phyloP scores from a whole-genome alignment of 2,329 filamentous ascomycete species.

The Sphaerulina vaccinii region DNA sequence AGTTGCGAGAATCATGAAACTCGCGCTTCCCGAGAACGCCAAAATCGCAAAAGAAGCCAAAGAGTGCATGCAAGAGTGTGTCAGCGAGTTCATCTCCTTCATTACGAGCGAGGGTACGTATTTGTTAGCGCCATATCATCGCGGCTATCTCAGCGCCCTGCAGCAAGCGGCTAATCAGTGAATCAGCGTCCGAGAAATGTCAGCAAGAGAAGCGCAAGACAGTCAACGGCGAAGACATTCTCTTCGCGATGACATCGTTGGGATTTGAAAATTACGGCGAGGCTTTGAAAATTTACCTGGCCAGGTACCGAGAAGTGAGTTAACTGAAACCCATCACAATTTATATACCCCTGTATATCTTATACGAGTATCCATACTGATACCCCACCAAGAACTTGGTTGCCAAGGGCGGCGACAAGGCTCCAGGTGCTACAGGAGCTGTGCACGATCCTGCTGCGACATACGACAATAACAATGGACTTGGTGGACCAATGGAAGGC shows the following conservation, averaged over 20 bases:
- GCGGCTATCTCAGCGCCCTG: constrained; percentile 18
- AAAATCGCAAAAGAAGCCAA: constrained; percentile 97
- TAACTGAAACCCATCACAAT: constrained; percentile 33
- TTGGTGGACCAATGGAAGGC: constrained; percentile 46
- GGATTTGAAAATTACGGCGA: constrained; percentile 99
- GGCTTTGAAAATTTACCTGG: constrained; percentile 95
- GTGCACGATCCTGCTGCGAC: constrained; percentile 32
- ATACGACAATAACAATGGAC: constrained; percentile 42
- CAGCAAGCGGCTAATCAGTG: constrained; percentile 20
- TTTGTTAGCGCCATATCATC: constrained; percentile 15
- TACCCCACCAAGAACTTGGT: constrained; percentile 66
- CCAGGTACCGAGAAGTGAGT: constrained; percentile 96
- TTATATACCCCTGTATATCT: constrained; percentile 17
- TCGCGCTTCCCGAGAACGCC: constrained; percentile 92
- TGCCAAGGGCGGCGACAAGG: constrained; percentile 66
- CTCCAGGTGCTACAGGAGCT: constrained; percentile 43
- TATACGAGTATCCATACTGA: constrained; percentile 12
- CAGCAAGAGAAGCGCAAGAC: constrained; percentile 99
- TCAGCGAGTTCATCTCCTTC: constrained; percentile 99
- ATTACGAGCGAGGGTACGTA: constrained; percentile 95
- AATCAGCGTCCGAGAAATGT: constrained; percentile 91
- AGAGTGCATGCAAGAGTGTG: constrained; percentile 99
- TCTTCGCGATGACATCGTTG: constrained; percentile 98
- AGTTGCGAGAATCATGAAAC: constrained; percentile 99
- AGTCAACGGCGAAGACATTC: constrained; percentile 96